A percentile compares a stretch with the other conserved stretches of the same genome.
Evolutionary conservation across 208 protist genomes (phyloP).

Genomic region (Leishmania mexicana): DNA sequence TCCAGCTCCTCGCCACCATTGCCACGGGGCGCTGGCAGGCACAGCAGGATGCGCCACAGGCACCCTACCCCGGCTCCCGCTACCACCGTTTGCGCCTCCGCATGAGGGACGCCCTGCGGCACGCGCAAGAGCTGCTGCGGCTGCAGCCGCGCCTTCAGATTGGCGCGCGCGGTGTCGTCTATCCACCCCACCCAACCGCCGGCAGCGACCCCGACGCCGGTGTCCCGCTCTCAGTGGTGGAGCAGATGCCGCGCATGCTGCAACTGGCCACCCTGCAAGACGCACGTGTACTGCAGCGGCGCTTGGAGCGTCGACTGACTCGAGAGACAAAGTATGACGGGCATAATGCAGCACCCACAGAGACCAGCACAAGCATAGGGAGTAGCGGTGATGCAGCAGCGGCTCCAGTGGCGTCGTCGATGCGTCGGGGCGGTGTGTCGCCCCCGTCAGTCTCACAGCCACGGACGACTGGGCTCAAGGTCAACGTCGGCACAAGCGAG

Average conservation of each 20-base stretch:
- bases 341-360: background rate
- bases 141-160: constrained; percentile 25
- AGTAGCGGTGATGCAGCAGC: background rate
- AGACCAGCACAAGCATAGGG: background rate
- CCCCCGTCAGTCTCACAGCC: background rate
- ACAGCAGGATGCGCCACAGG: background rate
- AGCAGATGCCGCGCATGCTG: constrained; percentile 24
- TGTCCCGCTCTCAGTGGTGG: constrained; percentile 20
- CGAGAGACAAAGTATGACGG: background rate
- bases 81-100: constrained; percentile 28
- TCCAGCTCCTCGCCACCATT: constrained; percentile 34
- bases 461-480: background rate
- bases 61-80: constrained; percentile 20
- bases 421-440: background rate
- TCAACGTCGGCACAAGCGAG: background rate
- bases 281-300: constrained; percentile 8
- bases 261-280: constrained; percentile 31
- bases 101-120: constrained; percentile 6
- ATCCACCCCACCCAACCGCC: constrained; percentile 15
- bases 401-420: background rate
- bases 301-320: constrained; percentile 4
- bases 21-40: constrained; percentile 35
- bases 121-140: constrained; percentile 31
- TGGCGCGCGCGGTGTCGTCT: constrained; percentile 18
- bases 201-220: background rate